These are phyloP conservation scores for Colletotrichum scovillei DNA, from an alignment of 2,329 filamentous ascomycete species.

Conservation along the genomic window DNA sequence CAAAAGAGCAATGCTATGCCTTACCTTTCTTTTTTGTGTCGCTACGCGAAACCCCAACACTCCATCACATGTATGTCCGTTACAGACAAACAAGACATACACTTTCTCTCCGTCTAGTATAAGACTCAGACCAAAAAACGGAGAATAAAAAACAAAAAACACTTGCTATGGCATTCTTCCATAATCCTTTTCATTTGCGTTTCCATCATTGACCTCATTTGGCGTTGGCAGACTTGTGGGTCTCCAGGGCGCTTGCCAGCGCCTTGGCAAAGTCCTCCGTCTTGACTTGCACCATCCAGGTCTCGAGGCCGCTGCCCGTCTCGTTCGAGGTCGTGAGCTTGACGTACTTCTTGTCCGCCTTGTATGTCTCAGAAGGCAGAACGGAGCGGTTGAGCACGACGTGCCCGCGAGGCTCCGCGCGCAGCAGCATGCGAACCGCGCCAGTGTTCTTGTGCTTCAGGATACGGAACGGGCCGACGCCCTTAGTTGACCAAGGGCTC, in stretches of 20 bases:
- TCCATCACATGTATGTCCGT: not conserved
- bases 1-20: constrained; percentile 35
- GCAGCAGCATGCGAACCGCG: constrained; percentile 75
- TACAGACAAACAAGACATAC: not conserved
- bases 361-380: constrained; percentile 71
- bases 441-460: constrained; percentile 79
- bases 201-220: constrained; percentile 44
- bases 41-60: constrained; percentile 15
- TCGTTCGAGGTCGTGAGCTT: constrained; percentile 69
- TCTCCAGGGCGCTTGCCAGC: constrained; percentile 29
- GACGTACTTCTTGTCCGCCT: constrained; percentile 69
- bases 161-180: constrained; percentile 15
- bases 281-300: constrained; percentile 79
- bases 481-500: constrained; percentile 75
- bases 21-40: constrained; percentile 26
- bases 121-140: constrained; percentile 13
- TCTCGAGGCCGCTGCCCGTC: constrained; percentile 69
- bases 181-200: constrained; percentile 11
- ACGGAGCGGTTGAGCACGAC: constrained; percentile 78
- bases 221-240: constrained; percentile 67
- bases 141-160: constrained; percentile 13
- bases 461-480: constrained; percentile 77
- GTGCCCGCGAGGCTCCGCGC: constrained; percentile 80
- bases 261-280: constrained; percentile 64
- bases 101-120: constrained; percentile 30